Evolutionary conservation across 2,329 filamentous ascomycete species (phyloP), one percentile per base, ranked within the genome.

Genomic region (Didymosphaeria variabile): DNA sequence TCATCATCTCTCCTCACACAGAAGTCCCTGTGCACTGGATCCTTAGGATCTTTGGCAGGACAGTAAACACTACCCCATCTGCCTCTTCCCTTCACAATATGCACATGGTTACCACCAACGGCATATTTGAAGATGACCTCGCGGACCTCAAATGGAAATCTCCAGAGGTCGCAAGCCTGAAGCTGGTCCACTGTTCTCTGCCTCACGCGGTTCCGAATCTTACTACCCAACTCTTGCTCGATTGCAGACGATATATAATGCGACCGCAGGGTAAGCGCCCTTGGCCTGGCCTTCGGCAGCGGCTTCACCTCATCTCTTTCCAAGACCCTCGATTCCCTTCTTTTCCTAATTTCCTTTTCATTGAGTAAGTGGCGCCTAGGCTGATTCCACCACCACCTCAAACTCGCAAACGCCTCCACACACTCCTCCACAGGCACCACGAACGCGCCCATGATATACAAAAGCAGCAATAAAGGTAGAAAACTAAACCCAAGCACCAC

Each of bases 71-170:
- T 40, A 13, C 57, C 57, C 1, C 59, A 52, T 19, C 60, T 29
- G 7, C 53, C 26, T 42, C 40, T 47, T 19, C 47, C 36, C 38
- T 49, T 56, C 29, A 57, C 26, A 31, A 63, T 60, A 34, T 63
- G 60, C n/a, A 63, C 56, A 38, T 63, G 54, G 42, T 59, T 56
- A 15, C 46, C 57, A 21, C 60, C 57, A 29, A 63, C 26, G 13
- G 40, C 56, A 42, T 59, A 57, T 40, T 44, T 58, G 53, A 46
- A 62, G n/a, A 63, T 57, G 1, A 32, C 2, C 31, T 50, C 38
- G 9, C 57, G 57, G 2, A 60, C 52, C 31, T 59, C 57, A 21
- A 54, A 54, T 12, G 57, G 57, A 36, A 59, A 34, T 36, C 31
- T 49, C 57, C 57, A 59, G 9, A 59, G 49, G 1, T 17, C 10